Evolutionary conservation across 2,329 filamentous ascomycete species (phyloP).

Genomic region (Alternaria burnsii): DNA sequence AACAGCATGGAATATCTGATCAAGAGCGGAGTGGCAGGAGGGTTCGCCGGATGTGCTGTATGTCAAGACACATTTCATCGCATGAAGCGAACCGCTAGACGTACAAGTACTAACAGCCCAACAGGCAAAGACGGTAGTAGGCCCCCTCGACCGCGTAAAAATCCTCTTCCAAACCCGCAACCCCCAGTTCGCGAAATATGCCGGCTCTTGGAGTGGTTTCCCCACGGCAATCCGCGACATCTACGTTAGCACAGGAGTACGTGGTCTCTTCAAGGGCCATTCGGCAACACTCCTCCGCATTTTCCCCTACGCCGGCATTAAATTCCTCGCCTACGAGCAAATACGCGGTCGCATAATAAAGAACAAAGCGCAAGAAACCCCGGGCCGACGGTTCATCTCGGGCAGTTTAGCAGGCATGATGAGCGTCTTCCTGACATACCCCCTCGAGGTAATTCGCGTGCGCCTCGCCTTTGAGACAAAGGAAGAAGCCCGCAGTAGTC

Average conservation of each 20-base stretch:
- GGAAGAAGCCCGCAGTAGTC: slow-evolving; percentile 71
- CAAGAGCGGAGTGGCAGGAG: slow-evolving; percentile 85
- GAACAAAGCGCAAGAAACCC: slow-evolving; percentile 77
- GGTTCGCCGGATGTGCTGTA: slow-evolving; percentile 90
- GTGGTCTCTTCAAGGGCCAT: slow-evolving; percentile 89
- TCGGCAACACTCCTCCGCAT: slow-evolving; percentile 93
- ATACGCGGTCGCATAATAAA: slow-evolving; percentile 82
- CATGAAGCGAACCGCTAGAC: not conserved
- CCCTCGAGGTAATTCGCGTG: slow-evolving; percentile 90
- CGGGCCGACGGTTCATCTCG: slow-evolving; percentile 75
- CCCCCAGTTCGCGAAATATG: slow-evolving; percentile 92
- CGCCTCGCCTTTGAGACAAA: slow-evolving; percentile 95
- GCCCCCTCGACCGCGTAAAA: slow-evolving; percentile 95
- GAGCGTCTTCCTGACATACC: slow-evolving; percentile 95
- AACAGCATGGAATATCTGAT: slow-evolving; percentile 84
- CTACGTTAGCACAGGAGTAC: slow-evolving; percentile 73
- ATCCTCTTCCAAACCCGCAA: slow-evolving; percentile 98
- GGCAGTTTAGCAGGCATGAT: slow-evolving; percentile 83
- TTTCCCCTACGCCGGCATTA: slow-evolving; percentile 97
- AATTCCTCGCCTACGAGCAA: slow-evolving; percentile 98
- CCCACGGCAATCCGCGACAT: slow-evolving; percentile 85
- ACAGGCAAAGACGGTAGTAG: slow-evolving; percentile 93
- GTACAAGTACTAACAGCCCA: slow-evolving; percentile 18
- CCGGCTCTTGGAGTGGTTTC: slow-evolving; percentile 86
- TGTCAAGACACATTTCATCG: slow-evolving; percentile 39